Conservation (phyloP, 495 filamentous ascomycete species). For the Aspergillus kassunensis region DNA sequence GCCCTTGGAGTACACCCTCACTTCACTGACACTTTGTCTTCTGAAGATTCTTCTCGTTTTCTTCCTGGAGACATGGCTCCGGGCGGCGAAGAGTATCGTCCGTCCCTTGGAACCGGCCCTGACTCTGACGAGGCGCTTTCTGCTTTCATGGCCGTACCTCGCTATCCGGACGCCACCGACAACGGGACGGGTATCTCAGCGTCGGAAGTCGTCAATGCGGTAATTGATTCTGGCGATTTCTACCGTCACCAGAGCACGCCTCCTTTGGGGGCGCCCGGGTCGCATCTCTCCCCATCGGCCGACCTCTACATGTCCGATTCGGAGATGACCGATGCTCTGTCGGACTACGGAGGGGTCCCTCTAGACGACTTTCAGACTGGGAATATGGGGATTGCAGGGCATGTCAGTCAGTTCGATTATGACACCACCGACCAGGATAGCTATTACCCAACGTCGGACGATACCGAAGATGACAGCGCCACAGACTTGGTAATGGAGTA, state of each 20-base stretch:
- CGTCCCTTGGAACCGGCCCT: not conserved
- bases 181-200: slow-evolving; percentile 16
- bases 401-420: slow-evolving; percentile 22
- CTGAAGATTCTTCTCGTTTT: slow-evolving; percentile 1
- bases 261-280: not conserved
- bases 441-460: slow-evolving; percentile 21
- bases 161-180: slow-evolving; percentile 25
- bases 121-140: slow-evolving; percentile 19
- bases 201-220: slow-evolving; percentile 32
- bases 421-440: slow-evolving; percentile 13
- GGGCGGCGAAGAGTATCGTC: not conserved
- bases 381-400: slow-evolving; percentile 19
- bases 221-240: slow-evolving; percentile 16
- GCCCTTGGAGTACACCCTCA: slow-evolving; percentile 5
- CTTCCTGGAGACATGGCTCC: slow-evolving; percentile 1
- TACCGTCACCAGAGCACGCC: not conserved
- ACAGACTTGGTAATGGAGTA: slow-evolving; percentile 30
- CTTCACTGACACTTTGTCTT: slow-evolving; percentile 9
- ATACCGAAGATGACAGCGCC: slow-evolving; percentile 19
- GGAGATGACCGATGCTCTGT: slow-evolving; percentile 23
- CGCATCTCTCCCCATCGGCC: slow-evolving; percentile 6
- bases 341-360: slow-evolving; percentile 22
- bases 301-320: slow-evolving; percentile 22
- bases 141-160: slow-evolving; percentile 35
- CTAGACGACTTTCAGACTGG: slow-evolving; percentile 15